Evolutionary conservation across 345 rosid genomes (phyloP), one percentile per base, ranked within the genome.

Genomic region (Cochlearia excelsa): DNA sequence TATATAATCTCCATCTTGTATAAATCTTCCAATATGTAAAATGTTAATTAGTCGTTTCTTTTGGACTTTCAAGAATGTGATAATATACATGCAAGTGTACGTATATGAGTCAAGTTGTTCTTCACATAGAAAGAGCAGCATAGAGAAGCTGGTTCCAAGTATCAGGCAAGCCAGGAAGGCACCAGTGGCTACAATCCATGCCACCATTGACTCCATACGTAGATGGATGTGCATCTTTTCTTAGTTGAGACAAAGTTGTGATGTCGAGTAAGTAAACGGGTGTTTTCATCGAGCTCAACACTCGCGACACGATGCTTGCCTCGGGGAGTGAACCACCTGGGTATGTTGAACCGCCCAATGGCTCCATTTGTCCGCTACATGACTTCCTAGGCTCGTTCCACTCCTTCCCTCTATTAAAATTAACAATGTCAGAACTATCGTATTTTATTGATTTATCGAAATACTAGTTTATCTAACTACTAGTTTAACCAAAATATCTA

Each of bases 141-240:
- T 82, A 86, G 10, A 92, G 75, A 64, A 92, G 98, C 45, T 88
- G 97, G 78, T 88, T 92, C 98, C 98, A 92, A 8, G 89, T 84
- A 74, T 92, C 98, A 2, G 98, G 98, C 77, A 92, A 63, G 9
- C 98, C 98, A 0, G 98, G 97, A 35, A 92, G 89, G 71, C 98
- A 92, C 97, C 98, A 92, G 51, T 92, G 98, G 78, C 98, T 92
- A 63, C 98, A 92, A 59, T 92, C 98, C 0, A 55, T 83, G 57
- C 95, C 87, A 61, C 70, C 77, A 4, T 74, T 76, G 0, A 79
- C 75, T 4, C 82, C 51, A 11, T 86, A 86, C 8, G 76, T 43
- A 0, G 98, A 83, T 4, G 97, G 98, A 57, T 92, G 98, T 6
- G 93, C 98, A 33, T 92, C 98, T 71, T 88, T 92, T 53, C 97